These are phyloP conservation scores for Perkinsus olseni DNA, from an alignment of 169 alveolate genomes.

Conservation along the genomic window DNA sequence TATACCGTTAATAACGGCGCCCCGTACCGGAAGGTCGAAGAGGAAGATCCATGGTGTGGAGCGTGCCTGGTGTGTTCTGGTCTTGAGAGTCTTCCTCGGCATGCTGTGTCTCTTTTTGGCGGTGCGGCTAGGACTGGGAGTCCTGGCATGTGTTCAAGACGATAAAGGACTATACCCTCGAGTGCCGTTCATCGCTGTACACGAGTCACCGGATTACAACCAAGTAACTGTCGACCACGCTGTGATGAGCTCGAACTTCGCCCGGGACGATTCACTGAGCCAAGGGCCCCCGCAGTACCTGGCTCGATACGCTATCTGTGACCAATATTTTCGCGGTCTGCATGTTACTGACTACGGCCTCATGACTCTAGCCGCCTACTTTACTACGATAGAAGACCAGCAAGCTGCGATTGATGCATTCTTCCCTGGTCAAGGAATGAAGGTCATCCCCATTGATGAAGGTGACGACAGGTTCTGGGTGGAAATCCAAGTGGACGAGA, in stretches of 20 bases:
- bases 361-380: neutral
- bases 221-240: neutral
- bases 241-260: neutral
- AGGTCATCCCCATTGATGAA: neutral
- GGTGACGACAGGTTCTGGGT: neutral
- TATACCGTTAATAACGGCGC: neutral
- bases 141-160: neutral
- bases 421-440: neutral
- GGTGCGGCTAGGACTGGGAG: neutral
- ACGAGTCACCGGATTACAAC: neutral
- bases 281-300: neutral
- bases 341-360: neutral
- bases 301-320: neutral
- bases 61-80: neutral
- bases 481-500: neutral
- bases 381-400: neutral
- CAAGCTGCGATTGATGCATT: neutral
- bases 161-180: neutral
- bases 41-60: neutral
- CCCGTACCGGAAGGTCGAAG: neutral
- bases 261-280: neutral
- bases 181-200: neutral
- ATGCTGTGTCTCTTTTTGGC: neutral
- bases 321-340: neutral
- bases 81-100: neutral